Evolutionary conservation across 768 basidiomycete genomes (phyloP).

Genomic region (Paxillus ammoniavirescens): DNA sequence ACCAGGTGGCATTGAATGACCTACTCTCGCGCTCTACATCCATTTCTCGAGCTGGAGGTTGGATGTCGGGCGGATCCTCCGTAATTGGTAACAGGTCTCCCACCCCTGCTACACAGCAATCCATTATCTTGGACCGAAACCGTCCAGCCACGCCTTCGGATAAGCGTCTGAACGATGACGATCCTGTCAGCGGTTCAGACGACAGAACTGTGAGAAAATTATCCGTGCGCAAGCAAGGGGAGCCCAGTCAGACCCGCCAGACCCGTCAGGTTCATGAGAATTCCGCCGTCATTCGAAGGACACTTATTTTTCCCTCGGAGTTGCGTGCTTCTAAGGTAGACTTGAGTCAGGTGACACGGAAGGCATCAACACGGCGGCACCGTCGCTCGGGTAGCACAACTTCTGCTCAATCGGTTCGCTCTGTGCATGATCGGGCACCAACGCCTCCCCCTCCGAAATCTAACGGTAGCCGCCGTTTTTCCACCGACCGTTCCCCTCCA

Average conservation of each 20-base stretch:
- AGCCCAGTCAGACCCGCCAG: slow-evolving; percentile 25
- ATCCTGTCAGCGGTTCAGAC: slow-evolving; percentile 29
- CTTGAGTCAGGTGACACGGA: slow-evolving; percentile 51
- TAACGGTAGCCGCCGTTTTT: slow-evolving; percentile 56
- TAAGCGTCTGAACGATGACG: slow-evolving; percentile 27
- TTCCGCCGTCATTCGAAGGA: slow-evolving; percentile 66
- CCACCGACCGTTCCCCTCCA: slow-evolving; percentile 64
- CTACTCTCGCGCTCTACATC: slow-evolving; percentile 72
- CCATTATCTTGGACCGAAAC: slow-evolving; percentile 10
- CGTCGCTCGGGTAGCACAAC: slow-evolving; percentile 61
- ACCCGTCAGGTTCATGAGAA: slow-evolving; percentile 36
- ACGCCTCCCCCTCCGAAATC: slow-evolving; percentile 81
- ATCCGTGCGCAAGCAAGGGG: slow-evolving; percentile 22
- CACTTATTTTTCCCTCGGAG: slow-evolving; percentile 77
- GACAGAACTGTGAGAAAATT: slow-evolving; percentile 29
- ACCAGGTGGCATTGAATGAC: slow-evolving; percentile 68
- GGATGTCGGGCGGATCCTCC: slow-evolving; percentile 32
- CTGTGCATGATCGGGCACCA: slow-evolving; percentile 77
- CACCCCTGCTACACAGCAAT: slow-evolving; percentile 21
- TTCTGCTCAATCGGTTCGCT: slow-evolving; percentile 64
- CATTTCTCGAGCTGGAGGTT: slow-evolving; percentile 51
- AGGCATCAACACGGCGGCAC: slow-evolving; percentile 46
- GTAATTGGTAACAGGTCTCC: slow-evolving; percentile 11
- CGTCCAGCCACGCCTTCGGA: slow-evolving; percentile 21
- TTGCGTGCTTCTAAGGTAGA: slow-evolving; percentile 56